These are phyloP conservation scores for Boletus patriciae DNA, from an alignment of 768 basidiomycete genomes.

Conservation along the genomic window DNA sequence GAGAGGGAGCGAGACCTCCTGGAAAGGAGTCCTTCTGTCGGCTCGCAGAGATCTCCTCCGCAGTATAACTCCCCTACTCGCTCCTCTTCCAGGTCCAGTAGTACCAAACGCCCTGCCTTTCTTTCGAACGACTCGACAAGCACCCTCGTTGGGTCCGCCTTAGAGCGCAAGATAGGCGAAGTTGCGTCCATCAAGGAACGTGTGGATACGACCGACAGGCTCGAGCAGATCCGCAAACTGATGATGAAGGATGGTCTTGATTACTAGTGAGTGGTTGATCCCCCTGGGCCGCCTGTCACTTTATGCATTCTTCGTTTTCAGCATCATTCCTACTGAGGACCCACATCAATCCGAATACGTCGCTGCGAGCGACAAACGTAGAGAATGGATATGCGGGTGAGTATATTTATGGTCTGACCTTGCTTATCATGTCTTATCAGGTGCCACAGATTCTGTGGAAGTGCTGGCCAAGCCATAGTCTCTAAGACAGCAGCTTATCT, in stretches of 20 bases:
- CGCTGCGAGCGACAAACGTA: constrained; percentile 69
- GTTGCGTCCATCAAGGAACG: constrained; percentile 51
- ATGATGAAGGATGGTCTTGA: constrained; percentile 71
- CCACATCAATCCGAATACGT: constrained; percentile 85
- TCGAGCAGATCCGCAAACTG: constrained; percentile 60
- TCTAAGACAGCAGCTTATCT: constrained; percentile 68
- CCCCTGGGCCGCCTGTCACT: constrained; percentile 1
- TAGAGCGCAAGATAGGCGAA: constrained; percentile 69
- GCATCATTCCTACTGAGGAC: constrained; percentile 76
- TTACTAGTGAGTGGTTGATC: constrained; percentile 60
- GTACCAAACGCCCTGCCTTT: constrained; percentile 42
- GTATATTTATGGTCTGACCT: constrained; percentile 36
- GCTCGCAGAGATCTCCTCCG: constrained; percentile 40
- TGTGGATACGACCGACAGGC: constrained; percentile 57
- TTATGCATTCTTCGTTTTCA: constrained; percentile 31
- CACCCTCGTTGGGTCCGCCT: constrained; percentile 74
- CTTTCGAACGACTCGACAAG: constrained; percentile 64
- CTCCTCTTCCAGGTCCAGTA: constrained; percentile 41
- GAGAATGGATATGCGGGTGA: constrained; percentile 76
- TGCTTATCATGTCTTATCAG: constrained; percentile 16
- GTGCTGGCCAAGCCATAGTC: constrained; percentile 70
- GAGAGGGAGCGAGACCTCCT: constrained; percentile 41
- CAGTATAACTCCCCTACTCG: constrained; percentile 35
- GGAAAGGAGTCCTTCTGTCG: constrained; percentile 34
- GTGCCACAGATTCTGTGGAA: constrained; percentile 55